Evolutionary conservation across 345 rosid genomes (phyloP).

Genomic region (Cardamine resedifolia): DNA sequence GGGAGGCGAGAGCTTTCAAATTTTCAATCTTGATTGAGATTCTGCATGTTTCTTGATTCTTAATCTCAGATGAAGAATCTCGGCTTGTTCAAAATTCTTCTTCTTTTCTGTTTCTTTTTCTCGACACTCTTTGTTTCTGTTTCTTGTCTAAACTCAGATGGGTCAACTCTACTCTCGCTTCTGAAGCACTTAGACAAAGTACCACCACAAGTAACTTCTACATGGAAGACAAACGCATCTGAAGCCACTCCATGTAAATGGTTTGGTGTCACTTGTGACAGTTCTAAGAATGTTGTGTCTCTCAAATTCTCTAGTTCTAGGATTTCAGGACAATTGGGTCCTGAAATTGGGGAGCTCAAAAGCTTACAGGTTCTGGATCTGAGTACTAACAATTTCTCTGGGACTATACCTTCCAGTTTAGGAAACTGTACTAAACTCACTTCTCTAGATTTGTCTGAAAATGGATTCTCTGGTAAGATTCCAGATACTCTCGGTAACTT

Average conservation of each 20-base stretch:
- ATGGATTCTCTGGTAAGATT: slow-evolving; percentile 54
- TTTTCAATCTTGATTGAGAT: not conserved
- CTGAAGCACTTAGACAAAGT: slow-evolving; percentile 44
- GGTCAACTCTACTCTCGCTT: slow-evolving; percentile 54
- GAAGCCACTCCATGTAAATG: slow-evolving; percentile 58
- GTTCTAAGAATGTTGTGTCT: slow-evolving; percentile 32
- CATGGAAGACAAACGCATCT: slow-evolving; percentile 52
- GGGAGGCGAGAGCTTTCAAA: not conserved
- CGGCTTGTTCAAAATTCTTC: not conserved
- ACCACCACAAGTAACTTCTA: slow-evolving; percentile 45
- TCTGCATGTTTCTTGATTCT: not conserved
- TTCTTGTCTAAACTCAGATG: slow-evolving; percentile 51
- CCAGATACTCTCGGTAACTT: slow-evolving; percentile 45
- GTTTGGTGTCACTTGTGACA: slow-evolving; percentile 59
- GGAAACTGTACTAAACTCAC: slow-evolving; percentile 56
- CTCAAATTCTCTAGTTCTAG: slow-evolving; percentile 48
- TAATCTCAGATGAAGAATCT: slow-evolving; percentile 27
- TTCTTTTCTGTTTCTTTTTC: slow-evolving; percentile 24
- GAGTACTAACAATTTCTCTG: slow-evolving; percentile 52
- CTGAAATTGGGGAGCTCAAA: slow-evolving; percentile 51
- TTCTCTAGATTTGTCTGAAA: slow-evolving; percentile 56
- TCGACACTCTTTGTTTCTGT: slow-evolving; percentile 5
- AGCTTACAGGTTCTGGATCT: slow-evolving; percentile 51
- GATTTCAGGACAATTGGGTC: slow-evolving; percentile 61
- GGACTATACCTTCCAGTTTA: slow-evolving; percentile 47